A percentile compares a stretch with the other conserved stretches of the same genome.
Evolutionary conservation across 176 grass and related monocot genomes (phyloP).

Genomic region (Hsuehochloa calcarea): DNA sequence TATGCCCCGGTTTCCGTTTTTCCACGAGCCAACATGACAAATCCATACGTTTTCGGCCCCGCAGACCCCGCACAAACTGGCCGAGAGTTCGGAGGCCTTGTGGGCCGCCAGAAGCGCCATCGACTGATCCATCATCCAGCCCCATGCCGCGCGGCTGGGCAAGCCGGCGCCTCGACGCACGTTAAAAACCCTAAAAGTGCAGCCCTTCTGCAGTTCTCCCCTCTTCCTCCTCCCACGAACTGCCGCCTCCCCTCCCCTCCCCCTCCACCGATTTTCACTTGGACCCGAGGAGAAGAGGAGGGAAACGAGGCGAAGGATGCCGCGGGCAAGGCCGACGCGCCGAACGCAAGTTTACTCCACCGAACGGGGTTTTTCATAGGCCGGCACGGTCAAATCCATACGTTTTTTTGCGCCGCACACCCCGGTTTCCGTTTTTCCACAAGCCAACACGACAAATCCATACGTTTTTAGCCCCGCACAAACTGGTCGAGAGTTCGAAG

Average conservation of each 20-base stretch:
- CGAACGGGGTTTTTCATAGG: no score
- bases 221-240: neutral
- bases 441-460: neutral
- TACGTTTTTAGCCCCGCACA: neutral
- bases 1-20: neutral
- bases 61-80: neutral
- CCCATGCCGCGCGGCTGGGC: no score
- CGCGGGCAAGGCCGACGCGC: constrained; percentile 1
- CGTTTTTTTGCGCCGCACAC: no score
- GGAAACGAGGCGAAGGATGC: constrained; percentile 46
- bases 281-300: neutral
- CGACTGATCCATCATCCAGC: no score
- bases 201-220: neutral
- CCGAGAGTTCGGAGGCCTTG: neutral
- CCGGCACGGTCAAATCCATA: no score
- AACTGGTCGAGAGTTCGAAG: neutral
- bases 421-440: neutral
- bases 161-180: neutral
- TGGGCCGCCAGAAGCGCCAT: neutral
- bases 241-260: neutral
- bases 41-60: neutral
- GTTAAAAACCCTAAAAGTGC: constrained; percentile 36
- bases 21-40: neutral
- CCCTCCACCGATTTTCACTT: neutral
- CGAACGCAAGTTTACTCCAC: no score